Conservation (phyloP, 208 protist genomes). For the Leishmania aethiopica region DNA sequence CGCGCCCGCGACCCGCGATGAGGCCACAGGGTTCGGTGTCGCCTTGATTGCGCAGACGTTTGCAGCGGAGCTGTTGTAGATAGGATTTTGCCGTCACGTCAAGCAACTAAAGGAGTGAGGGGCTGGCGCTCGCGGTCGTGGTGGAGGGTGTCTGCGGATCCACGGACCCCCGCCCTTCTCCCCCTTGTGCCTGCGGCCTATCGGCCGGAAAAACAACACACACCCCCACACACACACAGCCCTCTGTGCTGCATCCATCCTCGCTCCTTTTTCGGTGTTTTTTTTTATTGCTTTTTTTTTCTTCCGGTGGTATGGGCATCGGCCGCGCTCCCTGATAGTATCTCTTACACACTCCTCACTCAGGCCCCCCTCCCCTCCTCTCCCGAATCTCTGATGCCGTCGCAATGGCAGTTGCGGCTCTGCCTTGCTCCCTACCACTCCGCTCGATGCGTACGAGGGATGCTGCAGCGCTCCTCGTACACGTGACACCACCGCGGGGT, state of each 20-base stretch:
- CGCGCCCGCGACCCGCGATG: slow-evolving; percentile 56
- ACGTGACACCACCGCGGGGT: background rate
- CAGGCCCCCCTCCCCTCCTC: background rate
- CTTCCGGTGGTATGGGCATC: background rate
- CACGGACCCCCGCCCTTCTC: background rate
- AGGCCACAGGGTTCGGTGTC: slow-evolving; percentile 82
- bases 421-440: background rate
- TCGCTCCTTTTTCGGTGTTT: no score
- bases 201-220: background rate
- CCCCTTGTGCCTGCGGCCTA: background rate
- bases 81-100: background rate
- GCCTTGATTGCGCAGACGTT: slow-evolving; percentile 64
- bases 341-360: no score
- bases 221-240: no score
- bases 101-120: background rate
- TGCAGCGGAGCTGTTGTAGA: slow-evolving; percentile 32
- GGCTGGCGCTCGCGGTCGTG: background rate
- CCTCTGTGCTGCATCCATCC: no score
- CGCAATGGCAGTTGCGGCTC: background rate
- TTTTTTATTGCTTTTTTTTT: background rate
- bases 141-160: background rate
- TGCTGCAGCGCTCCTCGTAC: background rate
- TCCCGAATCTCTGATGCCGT: background rate
- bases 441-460: background rate
- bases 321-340: no score